Conservation (phyloP, 129 eudicot genomes). For the Pulicaria dysenterica region DNA sequence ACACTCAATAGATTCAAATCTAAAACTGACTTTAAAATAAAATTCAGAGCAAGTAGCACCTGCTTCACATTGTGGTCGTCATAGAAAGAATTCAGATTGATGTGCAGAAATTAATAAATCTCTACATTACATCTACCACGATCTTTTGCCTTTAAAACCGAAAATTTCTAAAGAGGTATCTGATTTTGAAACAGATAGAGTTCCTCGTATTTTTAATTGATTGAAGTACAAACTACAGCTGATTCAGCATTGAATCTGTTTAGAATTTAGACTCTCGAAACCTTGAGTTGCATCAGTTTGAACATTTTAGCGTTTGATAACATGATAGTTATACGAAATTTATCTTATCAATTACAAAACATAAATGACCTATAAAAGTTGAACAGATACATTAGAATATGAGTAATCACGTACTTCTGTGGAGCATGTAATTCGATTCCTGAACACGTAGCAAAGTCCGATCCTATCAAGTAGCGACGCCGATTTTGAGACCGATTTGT, state of each 20-base stretch:
- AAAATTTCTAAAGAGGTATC: constrained; percentile 6
- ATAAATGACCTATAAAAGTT: background rate
- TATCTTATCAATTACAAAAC: background rate
- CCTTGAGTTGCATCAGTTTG: constrained; percentile 1
- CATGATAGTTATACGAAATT: background rate
- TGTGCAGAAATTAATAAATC: background rate
- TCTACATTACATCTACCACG: background rate
- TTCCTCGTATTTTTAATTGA: background rate
- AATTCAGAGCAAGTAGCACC: constrained; percentile 16
- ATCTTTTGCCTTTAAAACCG: constrained; percentile 12
- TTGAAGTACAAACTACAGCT: constrained; percentile 8
- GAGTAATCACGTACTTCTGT: constrained; percentile 52
- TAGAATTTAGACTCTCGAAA: background rate
- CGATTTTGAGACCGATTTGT: constrained; percentile 39
- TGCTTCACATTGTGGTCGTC: constrained; percentile 21
- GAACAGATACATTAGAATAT: background rate
- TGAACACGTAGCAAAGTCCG: constrained; percentile 67
- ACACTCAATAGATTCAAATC: constrained; percentile 11
- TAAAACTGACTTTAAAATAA: background rate
- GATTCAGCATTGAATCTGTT: constrained; percentile 13
- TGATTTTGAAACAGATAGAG: background rate
- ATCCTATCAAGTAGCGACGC: constrained; percentile 61
- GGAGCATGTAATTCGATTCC: constrained; percentile 51
- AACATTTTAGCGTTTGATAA: background rate
- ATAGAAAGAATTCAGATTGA: constrained; percentile 1